phyloP scores from a whole-genome alignment of 257 asterid genomes.

The Nyctanthes arbortristis region DNA sequence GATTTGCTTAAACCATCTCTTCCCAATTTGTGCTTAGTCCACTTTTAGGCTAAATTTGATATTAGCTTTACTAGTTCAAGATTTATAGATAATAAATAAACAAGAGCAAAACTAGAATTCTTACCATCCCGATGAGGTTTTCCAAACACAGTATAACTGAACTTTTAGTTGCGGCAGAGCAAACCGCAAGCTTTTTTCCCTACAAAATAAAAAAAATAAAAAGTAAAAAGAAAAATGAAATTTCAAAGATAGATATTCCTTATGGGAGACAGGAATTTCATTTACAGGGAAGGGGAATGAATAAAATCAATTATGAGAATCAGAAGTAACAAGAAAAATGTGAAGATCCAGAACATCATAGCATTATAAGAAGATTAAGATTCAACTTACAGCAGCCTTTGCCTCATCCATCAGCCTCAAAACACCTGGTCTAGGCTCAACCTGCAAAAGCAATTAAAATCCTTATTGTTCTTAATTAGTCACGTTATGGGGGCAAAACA shows the following conservation, averaged over 20 bases:
- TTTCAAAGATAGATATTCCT: background rate
- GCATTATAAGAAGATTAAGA: conserved; percentile 25
- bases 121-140: conserved; percentile 85
- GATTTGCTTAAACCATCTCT: background rate
- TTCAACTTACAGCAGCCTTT: conserved; percentile 80
- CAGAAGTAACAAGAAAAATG: background rate
- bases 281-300: background rate
- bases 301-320: background rate
- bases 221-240: conserved; percentile 5
- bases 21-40: background rate
- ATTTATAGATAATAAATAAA: too few species aligned
- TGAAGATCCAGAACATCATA: conserved; percentile 10
- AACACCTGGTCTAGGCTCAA: conserved; percentile 94
- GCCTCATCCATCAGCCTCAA: conserved; percentile 97
- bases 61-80: too few species aligned
- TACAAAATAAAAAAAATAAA: conserved; percentile 33
- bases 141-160: conserved; percentile 89
- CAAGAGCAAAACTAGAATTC: conserved; percentile 5
- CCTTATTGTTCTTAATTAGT: conserved; percentile 1
- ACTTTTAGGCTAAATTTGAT: background rate
- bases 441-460: conserved; percentile 51
- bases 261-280: background rate
- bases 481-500: background rate
- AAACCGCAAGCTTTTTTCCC: conserved; percentile 89
- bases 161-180: conserved; percentile 99